Conservation (phyloP, 1,139 yeast genomes). For the Suhomyces terraborum region DNA sequence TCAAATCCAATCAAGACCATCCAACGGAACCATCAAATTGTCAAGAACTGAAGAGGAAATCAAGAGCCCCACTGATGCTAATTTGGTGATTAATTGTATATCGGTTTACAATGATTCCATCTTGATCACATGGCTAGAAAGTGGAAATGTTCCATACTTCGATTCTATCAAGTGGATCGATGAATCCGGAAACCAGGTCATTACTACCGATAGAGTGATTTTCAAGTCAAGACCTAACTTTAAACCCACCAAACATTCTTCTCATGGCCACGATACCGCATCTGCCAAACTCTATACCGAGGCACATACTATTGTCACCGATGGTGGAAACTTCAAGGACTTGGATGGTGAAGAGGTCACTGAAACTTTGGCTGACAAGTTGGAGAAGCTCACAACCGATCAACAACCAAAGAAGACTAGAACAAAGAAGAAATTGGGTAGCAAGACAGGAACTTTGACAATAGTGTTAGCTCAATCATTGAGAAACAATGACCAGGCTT, state of each 20-base stretch:
- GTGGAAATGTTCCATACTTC: slow-evolving; percentile 63
- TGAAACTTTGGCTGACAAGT: slow-evolving; percentile 64
- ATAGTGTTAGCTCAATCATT: slow-evolving; percentile 70
- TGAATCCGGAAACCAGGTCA: slow-evolving; percentile 30
- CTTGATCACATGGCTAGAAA: slow-evolving; percentile 70
- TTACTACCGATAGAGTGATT: slow-evolving; percentile 32
- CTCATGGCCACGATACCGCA: slow-evolving; percentile 68
- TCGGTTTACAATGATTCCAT: slow-evolving; percentile 43
- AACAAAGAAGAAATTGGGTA: slow-evolving; percentile 29
- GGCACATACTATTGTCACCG: slow-evolving; percentile 61
- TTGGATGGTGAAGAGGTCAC: slow-evolving; percentile 47
- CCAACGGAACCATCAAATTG: slow-evolving; percentile 44
- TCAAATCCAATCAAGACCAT: slow-evolving; percentile 49
- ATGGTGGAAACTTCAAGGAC: slow-evolving; percentile 65
- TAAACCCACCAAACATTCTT: slow-evolving; percentile 39
- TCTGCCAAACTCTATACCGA: slow-evolving; percentile 72
- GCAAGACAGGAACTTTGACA: slow-evolving; percentile 63
- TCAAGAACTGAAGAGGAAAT: slow-evolving; percentile 46
- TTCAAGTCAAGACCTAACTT: slow-evolving; percentile 42
- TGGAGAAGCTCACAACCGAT: slow-evolving; percentile 44
- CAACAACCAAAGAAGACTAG: slow-evolving; percentile 25
- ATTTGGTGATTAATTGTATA: slow-evolving; percentile 44
- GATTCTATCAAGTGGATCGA: slow-evolving; percentile 59
- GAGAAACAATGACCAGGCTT: slow-evolving; percentile 67
- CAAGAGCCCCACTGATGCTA: slow-evolving; percentile 34